phyloP scores from a whole-genome alignment of 306 rosid genomes.

The Begonia fuchsioides region DNA sequence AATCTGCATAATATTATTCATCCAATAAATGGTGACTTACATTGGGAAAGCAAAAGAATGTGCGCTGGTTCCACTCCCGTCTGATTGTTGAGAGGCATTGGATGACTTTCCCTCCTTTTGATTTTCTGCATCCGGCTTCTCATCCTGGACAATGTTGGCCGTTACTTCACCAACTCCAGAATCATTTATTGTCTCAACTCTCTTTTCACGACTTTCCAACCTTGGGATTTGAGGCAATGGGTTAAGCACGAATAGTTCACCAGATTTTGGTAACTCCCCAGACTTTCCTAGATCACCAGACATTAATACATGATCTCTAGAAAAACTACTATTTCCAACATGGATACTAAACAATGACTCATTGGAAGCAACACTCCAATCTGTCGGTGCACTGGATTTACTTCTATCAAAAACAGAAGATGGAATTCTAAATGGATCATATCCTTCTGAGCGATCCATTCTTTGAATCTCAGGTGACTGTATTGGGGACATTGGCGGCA shows the following conservation, averaged over 20 bases:
- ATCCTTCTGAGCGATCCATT: constrained; percentile 50
- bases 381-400: constrained; percentile 23
- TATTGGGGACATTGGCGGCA: constrained; percentile 18
- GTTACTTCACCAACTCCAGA: constrained; percentile 10
- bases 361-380: constrained; percentile 77
- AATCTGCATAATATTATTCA: too few species aligned
- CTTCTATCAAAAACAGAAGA: constrained; percentile 38
- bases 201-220: constrained; percentile 11
- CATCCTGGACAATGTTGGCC: constrained; percentile 12
- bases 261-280: constrained; percentile 25
- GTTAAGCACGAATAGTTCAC: constrained; percentile 17
- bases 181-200: constrained; percentile 8
- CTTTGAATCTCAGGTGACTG: constrained; percentile 37
- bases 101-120: constrained; percentile 11
- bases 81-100: constrained; percentile 19
- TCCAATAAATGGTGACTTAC: constrained; percentile 29
- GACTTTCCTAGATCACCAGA: constrained; percentile 18
- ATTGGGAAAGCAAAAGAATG: constrained; percentile 36
- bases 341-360: constrained; percentile 84
- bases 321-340: constrained; percentile 38
- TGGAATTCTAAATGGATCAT: constrained; percentile 53
- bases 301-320: constrained; percentile 23
- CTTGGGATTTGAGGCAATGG: constrained; percentile 13
- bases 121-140: constrained; percentile 6
- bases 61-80: constrained; percentile 16